Evolutionary conservation across 768 basidiomycete genomes (phyloP), one percentile per base, ranked within the genome.

Genomic region (Lactifluus volemus): DNA sequence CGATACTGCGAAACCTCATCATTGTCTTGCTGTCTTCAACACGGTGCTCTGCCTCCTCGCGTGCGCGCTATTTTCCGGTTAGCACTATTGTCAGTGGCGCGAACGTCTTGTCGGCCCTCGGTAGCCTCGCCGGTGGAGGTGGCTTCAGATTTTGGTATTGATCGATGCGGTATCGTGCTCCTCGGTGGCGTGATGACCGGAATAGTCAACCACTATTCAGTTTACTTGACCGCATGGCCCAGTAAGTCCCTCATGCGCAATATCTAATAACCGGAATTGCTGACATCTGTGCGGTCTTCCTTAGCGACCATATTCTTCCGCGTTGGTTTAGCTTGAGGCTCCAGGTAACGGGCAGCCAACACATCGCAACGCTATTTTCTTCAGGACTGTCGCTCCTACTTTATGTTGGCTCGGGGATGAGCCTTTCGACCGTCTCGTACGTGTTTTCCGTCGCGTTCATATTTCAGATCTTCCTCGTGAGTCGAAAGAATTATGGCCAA

Each of bases 381-480:
- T 49, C 60, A 5, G 65, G 48, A 21, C 21, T 64, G 3, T 60
- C 65, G 7, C 57, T 66, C 21, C 19, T 66, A 49, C 65, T 66
- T 19, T 66, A 55, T 11, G 53, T 59, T n/a, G 65, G 55, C 11
- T 66, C 65, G 4, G 65, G 65, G 6, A 58, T 66, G 63, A 66
- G 53, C 45, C 53, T 66, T 17, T 53, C 47, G 25, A 65, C 59
- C 2, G 60, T 61, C 15, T 66, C 65, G n/a, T 66, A 61, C 11
- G 56, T 64, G 8, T 66, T 66, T 49, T 66, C 65, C 4, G 49
- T 66, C n/a, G 50, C 65, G 4, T 66, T 66, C 14, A 59, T 66
- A 45, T 64, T 61, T n/a, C 59, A 60, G 17, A 42, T 66, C 12
- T 21, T 66, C 38, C 57, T 64, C 30, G 65, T 66, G 50, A 30